Conservation (phyloP, 345 rosid species). For the Aquilaria sinensis region DNA sequence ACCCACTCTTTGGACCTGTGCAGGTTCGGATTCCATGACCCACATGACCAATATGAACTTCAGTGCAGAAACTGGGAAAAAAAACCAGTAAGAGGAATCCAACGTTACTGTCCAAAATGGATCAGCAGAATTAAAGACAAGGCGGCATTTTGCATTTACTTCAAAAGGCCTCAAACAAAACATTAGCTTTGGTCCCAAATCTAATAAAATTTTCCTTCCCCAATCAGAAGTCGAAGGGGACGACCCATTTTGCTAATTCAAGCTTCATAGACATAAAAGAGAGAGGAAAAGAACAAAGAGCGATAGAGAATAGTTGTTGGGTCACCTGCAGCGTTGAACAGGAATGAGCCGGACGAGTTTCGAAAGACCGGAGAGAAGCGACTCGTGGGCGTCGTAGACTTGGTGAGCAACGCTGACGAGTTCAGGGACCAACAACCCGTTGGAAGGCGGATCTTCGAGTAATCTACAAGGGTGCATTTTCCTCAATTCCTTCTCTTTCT, state of each 20-base stretch:
- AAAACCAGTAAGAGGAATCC: no score
- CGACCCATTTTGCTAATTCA: no score
- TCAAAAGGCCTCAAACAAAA: no score
- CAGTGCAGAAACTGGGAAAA: slow-evolving; percentile 49
- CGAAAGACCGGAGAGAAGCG: slow-evolving; percentile 46
- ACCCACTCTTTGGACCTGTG: slow-evolving; percentile 61
- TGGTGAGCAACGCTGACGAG: slow-evolving; percentile 57
- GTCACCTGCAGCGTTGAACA: slow-evolving; percentile 68
- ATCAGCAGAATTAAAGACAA: no score
- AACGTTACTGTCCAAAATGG: no score
- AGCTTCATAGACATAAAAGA: no score
- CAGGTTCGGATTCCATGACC: slow-evolving; percentile 86
- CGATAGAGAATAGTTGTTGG: not conserved
- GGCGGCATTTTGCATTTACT: no score
- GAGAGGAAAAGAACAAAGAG: no score
- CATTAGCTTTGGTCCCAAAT: no score
- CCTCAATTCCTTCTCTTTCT: slow-evolving; percentile 56
- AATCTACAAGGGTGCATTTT: slow-evolving; percentile 63
- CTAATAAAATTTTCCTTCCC: no score
- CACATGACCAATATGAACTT: slow-evolving; percentile 56
- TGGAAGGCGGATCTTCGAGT: slow-evolving; percentile 66
- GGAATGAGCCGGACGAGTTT: slow-evolving; percentile 39
- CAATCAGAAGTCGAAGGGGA: no score
- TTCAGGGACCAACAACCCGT: slow-evolving; percentile 71
- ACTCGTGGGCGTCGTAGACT: slow-evolving; percentile 48